Evolutionary conservation across 202 grass and related monocot species (phyloP).

Genomic region (Setaria viridis): DNA sequence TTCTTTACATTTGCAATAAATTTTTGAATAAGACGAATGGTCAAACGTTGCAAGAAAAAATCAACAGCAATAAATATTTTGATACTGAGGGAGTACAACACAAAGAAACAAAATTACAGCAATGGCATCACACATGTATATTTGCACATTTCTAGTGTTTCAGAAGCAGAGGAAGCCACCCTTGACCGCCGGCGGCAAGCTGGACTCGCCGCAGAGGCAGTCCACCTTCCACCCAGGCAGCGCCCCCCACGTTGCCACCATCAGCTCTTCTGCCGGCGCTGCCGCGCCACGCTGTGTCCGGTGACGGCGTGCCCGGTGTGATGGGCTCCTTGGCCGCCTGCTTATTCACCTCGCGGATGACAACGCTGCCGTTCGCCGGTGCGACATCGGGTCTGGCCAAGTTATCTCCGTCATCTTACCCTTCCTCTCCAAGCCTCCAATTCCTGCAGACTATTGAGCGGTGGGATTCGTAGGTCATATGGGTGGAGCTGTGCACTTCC

Average conservation of each 20-base stretch:
- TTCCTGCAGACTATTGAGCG: not conserved
- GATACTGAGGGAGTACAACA: not conserved
- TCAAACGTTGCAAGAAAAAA: no score
- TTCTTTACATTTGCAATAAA: no score
- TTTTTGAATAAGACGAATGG: no score
- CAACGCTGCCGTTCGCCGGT: not conserved
- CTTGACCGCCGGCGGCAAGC: not conserved
- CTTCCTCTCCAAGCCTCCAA: not conserved
- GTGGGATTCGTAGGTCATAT: not conserved
- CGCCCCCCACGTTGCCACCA: not conserved
- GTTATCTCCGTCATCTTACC: not conserved
- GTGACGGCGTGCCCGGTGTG: conserved; percentile 5
- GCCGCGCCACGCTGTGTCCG: not conserved
- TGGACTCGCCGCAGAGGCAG: not conserved
- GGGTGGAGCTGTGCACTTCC: no score
- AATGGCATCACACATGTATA: no score
- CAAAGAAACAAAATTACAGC: not conserved
- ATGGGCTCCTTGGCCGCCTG: not conserved
- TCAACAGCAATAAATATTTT: no score
- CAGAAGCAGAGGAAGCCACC: not conserved
- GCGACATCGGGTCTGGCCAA: not conserved
- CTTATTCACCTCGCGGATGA: not conserved
- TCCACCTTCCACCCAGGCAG: not conserved
- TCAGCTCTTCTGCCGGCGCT: not conserved
- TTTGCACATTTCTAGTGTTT: not conserved